Evolutionary conservation across 768 basidiomycete genomes (phyloP), one percentile per base, ranked within the genome.

Genomic region (Termitomyces sp.): DNA sequence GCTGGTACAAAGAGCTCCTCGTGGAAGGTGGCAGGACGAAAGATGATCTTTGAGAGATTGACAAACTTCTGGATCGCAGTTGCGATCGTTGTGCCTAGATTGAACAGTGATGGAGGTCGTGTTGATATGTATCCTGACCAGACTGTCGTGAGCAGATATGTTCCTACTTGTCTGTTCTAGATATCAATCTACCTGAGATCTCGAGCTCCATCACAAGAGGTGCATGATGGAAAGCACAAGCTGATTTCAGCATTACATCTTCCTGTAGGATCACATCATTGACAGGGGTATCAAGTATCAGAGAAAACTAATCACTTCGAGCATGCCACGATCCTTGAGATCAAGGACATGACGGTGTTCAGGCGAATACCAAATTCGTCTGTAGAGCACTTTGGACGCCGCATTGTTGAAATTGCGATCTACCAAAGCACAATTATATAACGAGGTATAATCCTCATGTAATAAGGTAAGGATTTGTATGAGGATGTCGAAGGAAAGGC

Each of bases 301-400:
- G 3, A 35, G 36, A n/a, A 22, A 25, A 5, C 12, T 27, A 62
- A 71, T 64, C 57, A 77, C 76, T 32, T 66, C 58, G 27, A 71
- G 59, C 22, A 64, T 57, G 10, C 71, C 70, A 47, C 60, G 66
- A 54, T 73, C 67, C 58, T 68, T 70, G 56, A 78, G 57, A 59
- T 76, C 66, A 11, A 77, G 65, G 15, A 66, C 62, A 20, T 56
- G 63, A 32, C 51, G 60, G 41, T 69, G 70, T 13, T 59, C 62
- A 23, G 78, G 77, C 3, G 74, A 69, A 39, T 80, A 60, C n/a
- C 76, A 66, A 9, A 83, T 75, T 18, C 65, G 63, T 15, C 64
- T 60, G 56, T 84, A 84, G 0, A 85, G 72, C 18, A 80, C 49
- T 22, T 64, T 68, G 13, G 79, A 74, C 7, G 80, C 75, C 9